Evolutionary conservation across 495 filamentous ascomycete genomes (phyloP), one percentile per base, ranked within the genome.

Genomic region (Thozetella sp.): DNA sequence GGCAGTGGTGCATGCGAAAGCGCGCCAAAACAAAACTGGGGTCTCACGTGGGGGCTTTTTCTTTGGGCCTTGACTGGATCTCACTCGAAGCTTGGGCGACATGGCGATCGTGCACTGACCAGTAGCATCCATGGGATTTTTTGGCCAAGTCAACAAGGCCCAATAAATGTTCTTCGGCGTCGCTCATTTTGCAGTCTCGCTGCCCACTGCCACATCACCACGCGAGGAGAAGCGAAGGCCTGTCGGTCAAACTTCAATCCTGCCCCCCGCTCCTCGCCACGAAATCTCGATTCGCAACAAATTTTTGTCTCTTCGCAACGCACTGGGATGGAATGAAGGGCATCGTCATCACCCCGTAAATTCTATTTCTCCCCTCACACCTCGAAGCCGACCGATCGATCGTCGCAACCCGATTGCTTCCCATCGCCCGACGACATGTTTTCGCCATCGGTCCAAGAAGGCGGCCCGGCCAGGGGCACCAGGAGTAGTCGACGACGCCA

Each of bases 401-500:
- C 22, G 3, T 27, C 51, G n/a, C 10, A 11, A 11, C 17, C 27
- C 57, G 43, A 52, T 23, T n/a, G n/a, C n/a, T 50, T 51, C n/a
- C 54, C 26, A 19, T 45, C 61, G 53, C 52, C n/a, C 2, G 22
- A 54, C 54, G 67, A 63, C 65, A 91, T 91, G 88, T 90, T 90
- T 69, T 84, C 86, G 26, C 78, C 86, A 58, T 70, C 82, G 55
- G 65, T 76, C 56, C 66, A 72, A 57, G 72, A 76, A 57, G 74
- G 76, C 66, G 70, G 80, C 59, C 69, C 76, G 4, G 72, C 83
- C 54, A 71, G 77, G 52, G 83, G 84, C 57, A 89, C 82, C 63
- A 81, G 75, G 20, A 78, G 87, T 55, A 75, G 78, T 66, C 83
- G 89, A 57, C 77, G 90, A 59, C 87, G 88, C 54, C 87, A 85